These are phyloP conservation scores for Cladosporium sp. DNA, from an alignment of 2,329 filamentous ascomycete genomes.

Conservation along the genomic window DNA sequence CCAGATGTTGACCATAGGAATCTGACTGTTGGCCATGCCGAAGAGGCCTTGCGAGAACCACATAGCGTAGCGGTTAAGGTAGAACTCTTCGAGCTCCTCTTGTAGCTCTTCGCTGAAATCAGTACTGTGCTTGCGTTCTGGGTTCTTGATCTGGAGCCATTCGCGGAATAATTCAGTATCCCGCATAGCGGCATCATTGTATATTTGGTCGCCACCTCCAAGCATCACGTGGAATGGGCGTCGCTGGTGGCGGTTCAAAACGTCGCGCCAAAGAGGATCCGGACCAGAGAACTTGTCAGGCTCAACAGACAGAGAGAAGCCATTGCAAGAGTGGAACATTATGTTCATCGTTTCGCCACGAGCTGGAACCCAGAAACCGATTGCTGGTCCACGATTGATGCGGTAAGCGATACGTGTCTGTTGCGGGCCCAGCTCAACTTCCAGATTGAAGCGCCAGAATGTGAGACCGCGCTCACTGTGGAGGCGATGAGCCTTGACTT, in stretches of 20 bases:
- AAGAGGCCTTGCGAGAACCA: slow-evolving; percentile 98
- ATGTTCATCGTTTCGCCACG: slow-evolving; percentile 88
- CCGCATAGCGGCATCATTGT: slow-evolving; percentile 79
- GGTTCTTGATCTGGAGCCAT: slow-evolving; percentile 79
- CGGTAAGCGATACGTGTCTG: slow-evolving; percentile 91
- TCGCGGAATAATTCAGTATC: slow-evolving; percentile 73
- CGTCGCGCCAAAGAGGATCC: slow-evolving; percentile 94
- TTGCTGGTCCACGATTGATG: slow-evolving; percentile 84
- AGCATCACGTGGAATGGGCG: slow-evolving; percentile 97
- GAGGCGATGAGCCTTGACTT: slow-evolving; percentile 75
- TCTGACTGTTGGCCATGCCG: slow-evolving; percentile 86
- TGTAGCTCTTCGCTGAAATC: slow-evolving; percentile 80
- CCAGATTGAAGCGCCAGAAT: slow-evolving; percentile 96
- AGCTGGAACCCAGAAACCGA: slow-evolving; percentile 92
- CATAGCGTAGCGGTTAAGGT: slow-evolving; percentile 79
- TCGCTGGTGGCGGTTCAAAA: slow-evolving; percentile 86
- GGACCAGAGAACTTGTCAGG: slow-evolving; percentile 80
- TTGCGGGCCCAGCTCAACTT: slow-evolving; percentile 73
- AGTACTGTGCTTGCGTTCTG: slow-evolving; percentile 71
- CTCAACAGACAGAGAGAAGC: slow-evolving; percentile 78
- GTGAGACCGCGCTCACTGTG: slow-evolving; percentile 83
- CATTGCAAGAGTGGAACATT: slow-evolving; percentile 98
- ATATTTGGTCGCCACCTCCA: slow-evolving; percentile 93
- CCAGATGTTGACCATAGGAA: slow-evolving; percentile 97
- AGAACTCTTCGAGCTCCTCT: slow-evolving; percentile 82